Evolutionary conservation across 305 asterid species (phyloP).

Genomic region (Fraxinus baroniana): DNA sequence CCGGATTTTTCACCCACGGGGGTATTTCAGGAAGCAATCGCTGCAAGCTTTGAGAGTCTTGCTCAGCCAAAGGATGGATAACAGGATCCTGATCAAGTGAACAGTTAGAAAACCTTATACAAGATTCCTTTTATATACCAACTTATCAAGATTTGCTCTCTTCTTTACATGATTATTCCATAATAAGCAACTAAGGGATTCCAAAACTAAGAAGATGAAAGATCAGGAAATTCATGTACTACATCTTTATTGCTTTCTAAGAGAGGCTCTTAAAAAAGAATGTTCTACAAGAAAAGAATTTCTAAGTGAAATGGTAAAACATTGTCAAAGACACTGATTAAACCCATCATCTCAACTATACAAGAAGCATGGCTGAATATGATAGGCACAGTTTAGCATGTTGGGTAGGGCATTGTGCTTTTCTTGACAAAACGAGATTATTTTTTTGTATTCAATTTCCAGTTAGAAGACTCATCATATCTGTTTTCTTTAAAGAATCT

Average conservation of each 20-base stretch:
- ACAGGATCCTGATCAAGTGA: slow-evolving; percentile 71
- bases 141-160: background rate
- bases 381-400: background rate
- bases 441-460: background rate
- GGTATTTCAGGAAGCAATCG: slow-evolving; percentile 83
- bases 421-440: background rate
- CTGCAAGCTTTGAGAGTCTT: slow-evolving; percentile 60
- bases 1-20: slow-evolving; percentile 90
- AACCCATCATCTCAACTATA: background rate
- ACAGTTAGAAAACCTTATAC: slow-evolving; percentile 18
- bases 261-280: background rate
- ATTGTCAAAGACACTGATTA: background rate
- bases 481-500: background rate
- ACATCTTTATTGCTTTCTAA: background rate
- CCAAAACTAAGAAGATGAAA: background rate
- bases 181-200: slow-evolving; percentile 1
- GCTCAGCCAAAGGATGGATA: slow-evolving; percentile 81
- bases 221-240: background rate
- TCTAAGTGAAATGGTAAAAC: background rate
- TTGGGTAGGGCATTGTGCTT: background rate
- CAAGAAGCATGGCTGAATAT: background rate
- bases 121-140: background rate
- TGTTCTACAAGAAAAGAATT: background rate
- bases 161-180: slow-evolving; percentile 14
- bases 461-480: background rate